Evolutionary conservation across 371 early-diverging fungal species (phyloP), one percentile per base, ranked within the genome.

Genomic region (Mucor indicus): DNA sequence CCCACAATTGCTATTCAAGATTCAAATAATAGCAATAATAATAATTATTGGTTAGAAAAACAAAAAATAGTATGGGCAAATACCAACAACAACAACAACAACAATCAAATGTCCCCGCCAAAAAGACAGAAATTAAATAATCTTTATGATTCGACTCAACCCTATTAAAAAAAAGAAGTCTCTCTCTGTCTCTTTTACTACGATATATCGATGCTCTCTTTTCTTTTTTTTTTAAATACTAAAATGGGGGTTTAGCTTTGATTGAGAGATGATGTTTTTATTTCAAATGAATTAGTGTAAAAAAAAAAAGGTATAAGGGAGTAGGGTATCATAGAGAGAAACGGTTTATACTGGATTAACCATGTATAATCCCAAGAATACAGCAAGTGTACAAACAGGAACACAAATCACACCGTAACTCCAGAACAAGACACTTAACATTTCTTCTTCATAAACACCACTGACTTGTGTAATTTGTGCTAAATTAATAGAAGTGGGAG

Each of bases 401-500:
- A 78, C 58, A 30, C 75, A 79, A 11, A 80, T 38, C 7, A 83
- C 64, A 19, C 78, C 78, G 50, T 83, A 83, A 41, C 78, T 76
- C 80, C 80, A 80, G 50, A 80, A 80, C 20, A 83, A 40, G 46
- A 80, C 68, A 23, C 57, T 68, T 0, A 80, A 44, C 77, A 83
- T 77, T 44, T 78, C 77, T 30, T 75, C 53, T 48, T 83, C 80
- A 60, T 72, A 78, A 24, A 66, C 55, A 12, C 72, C 69, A 38
- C 73, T 78, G 35, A 77, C 75, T 38, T 79, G 79, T 9, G 69
- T 66, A 19, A 83, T 64, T 36, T 83, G 83, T 2, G 70, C 69
- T 22, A 80, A 58, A 42, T 79, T 80, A 56, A 83, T 75, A 12
- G 83, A 81, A 0, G 83, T 78, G 1, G 83, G 83, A 4, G 77